Base-by-base conservation (phyloP, 2,329 filamentous ascomycete genomes). In the Ilyonectria destructans region DNA sequence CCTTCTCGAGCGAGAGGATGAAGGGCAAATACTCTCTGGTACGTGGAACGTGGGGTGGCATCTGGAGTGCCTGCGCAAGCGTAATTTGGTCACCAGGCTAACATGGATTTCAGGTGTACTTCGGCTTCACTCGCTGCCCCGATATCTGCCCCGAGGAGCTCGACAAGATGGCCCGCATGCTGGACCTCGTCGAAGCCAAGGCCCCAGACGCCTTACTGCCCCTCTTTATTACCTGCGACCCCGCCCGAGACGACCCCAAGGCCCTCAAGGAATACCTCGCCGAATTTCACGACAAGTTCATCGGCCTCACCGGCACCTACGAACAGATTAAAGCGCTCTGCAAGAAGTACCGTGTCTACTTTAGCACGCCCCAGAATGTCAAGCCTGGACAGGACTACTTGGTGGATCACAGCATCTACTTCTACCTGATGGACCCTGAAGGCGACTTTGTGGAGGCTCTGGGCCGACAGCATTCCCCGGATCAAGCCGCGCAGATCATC, bases 121-220 rank as follows among this genome's bases (percentile, higher is more conserved):
- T 99, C 80, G 96, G 96, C 77, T 99, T 99, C 87, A 96, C 94
- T 9, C 95, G 98, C 82, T 99, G 96, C 81, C 96, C 96, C 26
- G 96, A 99, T 80, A 99, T 99, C 80, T 99, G 96, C 85, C 96
- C 96, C 37, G 96, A 99, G 79, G 96, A 99, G 84, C 92, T 99
- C 76, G 96, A 99, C 85, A 99, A 99, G 86, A 98, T 99, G 95
- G 93, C 96, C n/a, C 87, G 88, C 66, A 97, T 98, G 90, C 92
- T 97, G 78, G 95, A 99, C 79, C 85, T 89, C 7, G 87, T 92
- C 51, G 85, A 90, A 73, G 84, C 83, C 57, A 82, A 86, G 75
- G 77, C 78, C 5, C 85, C 88, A 52, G 82, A 81, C 64, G 75
- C 86, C 57, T 83, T 98, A 72, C 85, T 91, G 33, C 94, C 96